Evolutionary conservation across 2,329 filamentous ascomycete genomes (phyloP), one percentile per base, ranked within the genome.

Genomic region (Calonectria ilicicola): DNA sequence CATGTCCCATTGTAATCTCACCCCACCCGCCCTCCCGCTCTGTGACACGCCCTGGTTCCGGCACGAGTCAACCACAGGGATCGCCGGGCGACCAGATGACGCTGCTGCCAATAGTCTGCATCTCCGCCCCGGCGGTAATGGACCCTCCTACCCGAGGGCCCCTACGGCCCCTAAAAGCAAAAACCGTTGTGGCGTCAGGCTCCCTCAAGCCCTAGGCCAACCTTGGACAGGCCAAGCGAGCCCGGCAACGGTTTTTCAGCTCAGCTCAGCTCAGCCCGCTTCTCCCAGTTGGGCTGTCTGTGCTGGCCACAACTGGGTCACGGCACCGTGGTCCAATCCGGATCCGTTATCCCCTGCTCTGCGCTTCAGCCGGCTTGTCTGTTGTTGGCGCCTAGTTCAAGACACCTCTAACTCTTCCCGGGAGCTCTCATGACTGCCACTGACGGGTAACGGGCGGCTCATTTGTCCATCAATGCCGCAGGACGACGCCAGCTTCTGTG

Each of bases 221-320:
- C 72, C 69, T 49, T 58, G 77, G 69, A 56, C 42, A 64, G 63
- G 72, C 76, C 73, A 78, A 79, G 77, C 69, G 71, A 72, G 67
- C 73, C 62, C 64, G 69, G 63, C 72, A 79, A 79, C 77, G 77
- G 77, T 77, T 79, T 79, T 78, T 79, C 77, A 79, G 77, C 77
- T 79, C 77, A 74, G 73, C 77, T 78, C 76, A 78, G 76, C 76
- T 78, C 62, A 70, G 72, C 66, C 60, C 42, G 51, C 62, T 62
- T 44, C 51, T 56, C 58, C 60, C 26, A 38, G 27, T 47, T 60
- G 27, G 47, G 47, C 47, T 65, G 42, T 21, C 23, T 44, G 44
- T 62, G 58, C 23, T 63, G 56, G 66, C 23, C 56, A 51, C 71
- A 74, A 56, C 42, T 67, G 65, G 47, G 44, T 62, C 66, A 44